Percentiles rank a stretch among this genome's conserved stretches.
Evolutionary conservation across 2,329 filamentous ascomycete species (phyloP).

Genomic region (Claviceps maximensis): DNA sequence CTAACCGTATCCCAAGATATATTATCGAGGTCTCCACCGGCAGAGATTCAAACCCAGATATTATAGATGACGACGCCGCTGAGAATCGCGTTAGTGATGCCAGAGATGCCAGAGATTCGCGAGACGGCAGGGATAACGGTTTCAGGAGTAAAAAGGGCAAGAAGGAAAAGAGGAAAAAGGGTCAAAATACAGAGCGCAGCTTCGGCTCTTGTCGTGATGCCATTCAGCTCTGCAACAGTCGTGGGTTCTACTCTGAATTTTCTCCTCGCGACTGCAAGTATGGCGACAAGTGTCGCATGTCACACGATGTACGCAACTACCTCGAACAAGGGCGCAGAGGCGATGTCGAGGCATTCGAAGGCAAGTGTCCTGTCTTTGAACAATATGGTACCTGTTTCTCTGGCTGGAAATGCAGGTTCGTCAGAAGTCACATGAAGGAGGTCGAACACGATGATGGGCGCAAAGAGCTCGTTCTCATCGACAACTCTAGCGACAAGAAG

Average conservation of each 20-base stretch:
- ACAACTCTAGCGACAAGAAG: slow-evolving; percentile 17
- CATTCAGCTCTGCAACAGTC: slow-evolving; percentile 63
- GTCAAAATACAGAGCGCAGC: slow-evolving; percentile 68
- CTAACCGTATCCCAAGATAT: slow-evolving; percentile 21
- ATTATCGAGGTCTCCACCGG: slow-evolving; percentile 24
- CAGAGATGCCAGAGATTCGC: slow-evolving; percentile 27
- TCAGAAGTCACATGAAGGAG: slow-evolving; percentile 75
- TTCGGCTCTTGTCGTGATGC: slow-evolving; percentile 73
- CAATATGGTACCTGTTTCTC: slow-evolving; percentile 61
- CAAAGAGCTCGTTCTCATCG: slow-evolving; percentile 65
- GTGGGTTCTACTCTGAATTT: slow-evolving; percentile 63
- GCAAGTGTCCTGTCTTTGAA: slow-evolving; percentile 72
- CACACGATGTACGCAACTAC: slow-evolving; percentile 79
- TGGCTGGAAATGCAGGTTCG: slow-evolving; percentile 93
- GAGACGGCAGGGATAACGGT: slow-evolving; percentile 41
- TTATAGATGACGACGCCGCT: slow-evolving; percentile 35
- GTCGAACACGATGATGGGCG: slow-evolving; percentile 63
- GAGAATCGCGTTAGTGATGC: slow-evolving; percentile 25
- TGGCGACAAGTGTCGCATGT: slow-evolving; percentile 67
- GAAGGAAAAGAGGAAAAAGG: slow-evolving; percentile 37
- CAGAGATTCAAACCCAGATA: slow-evolving; percentile 12
- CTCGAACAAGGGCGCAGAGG: slow-evolving; percentile 67
- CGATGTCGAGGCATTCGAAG: slow-evolving; percentile 63
- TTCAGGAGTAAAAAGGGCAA: slow-evolving; percentile 27
- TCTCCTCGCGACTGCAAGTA: slow-evolving; percentile 65